Base-by-base conservation (phyloP, 202 grass and related monocot genomes). In the Eragrostis tef region DNA sequence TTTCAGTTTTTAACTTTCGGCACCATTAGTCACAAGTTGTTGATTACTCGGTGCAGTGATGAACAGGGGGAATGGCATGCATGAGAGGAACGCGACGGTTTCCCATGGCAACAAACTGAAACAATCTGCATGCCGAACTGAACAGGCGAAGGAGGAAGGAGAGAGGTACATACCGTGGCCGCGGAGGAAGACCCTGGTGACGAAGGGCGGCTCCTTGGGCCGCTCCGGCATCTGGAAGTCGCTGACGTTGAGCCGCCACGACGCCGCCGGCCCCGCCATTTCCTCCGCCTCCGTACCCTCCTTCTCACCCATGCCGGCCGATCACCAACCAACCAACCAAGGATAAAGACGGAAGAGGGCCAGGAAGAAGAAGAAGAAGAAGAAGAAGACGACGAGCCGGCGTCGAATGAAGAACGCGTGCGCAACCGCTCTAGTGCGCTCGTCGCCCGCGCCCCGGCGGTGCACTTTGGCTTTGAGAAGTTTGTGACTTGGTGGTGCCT, bases 161-260 rank as follows among this genome's bases (percentile, higher is more conserved):
- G 6, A 4, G 53, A 5, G 11, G 1, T 1, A 5, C 2, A 4
- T 85, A 97, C 90, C 88, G 19, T 86, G 85, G 42, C 84, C 66
- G 57, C 88, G 89, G 19, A 63, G 81, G 76, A 98, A 81, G 49
- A 98, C 88, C 66, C 82, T 83, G 27, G 68, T 24, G 43, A 87
- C 46, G 71, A 93, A 77, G 6, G 84, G 86, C 31, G 83, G 88
- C 0, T 91, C 86, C 79, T 74, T 80, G 36, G 92, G 90, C 46
- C 70, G 66, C 79, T 94, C 92, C 79, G 90, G 92, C 82, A 98
- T 58, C 13, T 48, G 84, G 85, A 98, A 89, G 69, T 94, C 82
- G 71, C 47, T 91, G 22, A 75, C 78, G 64, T 69, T 78, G 57
- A 98, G 90, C 70, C 95, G 84, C 95, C 95, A 98, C 54, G 60